Conservation (phyloP, 2,329 filamentous ascomycete species). For the Penicillium decumbens region DNA sequence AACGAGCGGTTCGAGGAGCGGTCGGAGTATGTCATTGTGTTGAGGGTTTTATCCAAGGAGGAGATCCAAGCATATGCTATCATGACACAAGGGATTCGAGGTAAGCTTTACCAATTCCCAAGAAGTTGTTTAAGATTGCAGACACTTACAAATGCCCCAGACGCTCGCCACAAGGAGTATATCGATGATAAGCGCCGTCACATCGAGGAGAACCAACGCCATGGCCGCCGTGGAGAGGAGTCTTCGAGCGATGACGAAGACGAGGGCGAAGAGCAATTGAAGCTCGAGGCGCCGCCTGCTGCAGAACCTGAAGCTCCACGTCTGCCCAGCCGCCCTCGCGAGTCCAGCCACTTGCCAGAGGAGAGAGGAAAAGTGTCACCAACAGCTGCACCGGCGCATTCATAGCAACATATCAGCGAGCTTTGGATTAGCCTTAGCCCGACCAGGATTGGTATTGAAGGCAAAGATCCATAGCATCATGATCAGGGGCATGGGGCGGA, state of each 20-base stretch:
- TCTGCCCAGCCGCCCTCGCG: conserved; percentile 19
- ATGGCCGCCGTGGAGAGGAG: conserved; percentile 27
- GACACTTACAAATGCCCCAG: conserved; percentile 24
- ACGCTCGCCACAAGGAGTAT: conserved; percentile 37
- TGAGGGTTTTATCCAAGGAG: conserved; percentile 79
- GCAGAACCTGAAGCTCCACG: conserved; percentile 10
- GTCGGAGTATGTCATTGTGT: conserved; percentile 89
- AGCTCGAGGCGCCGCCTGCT: conserved; percentile 30
- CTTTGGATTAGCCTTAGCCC: background rate
- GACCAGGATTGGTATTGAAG: background rate
- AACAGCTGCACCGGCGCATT: conserved; percentile 7
- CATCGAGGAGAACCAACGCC: conserved; percentile 43
- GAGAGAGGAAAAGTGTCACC: conserved; percentile 6
- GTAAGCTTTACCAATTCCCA: conserved; percentile 44
- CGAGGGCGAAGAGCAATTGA: conserved; percentile 27
- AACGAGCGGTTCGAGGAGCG: conserved; percentile 88
- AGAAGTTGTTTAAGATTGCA: background rate
- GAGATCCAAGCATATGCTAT: conserved; percentile 85
- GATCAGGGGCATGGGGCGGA: background rate
- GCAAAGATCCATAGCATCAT: background rate
- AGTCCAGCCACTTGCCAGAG: conserved; percentile 9
- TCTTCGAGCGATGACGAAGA: conserved; percentile 38
- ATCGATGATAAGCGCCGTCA: conserved; percentile 36
- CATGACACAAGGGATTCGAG: conserved; percentile 75
- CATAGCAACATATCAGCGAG: conserved; percentile 2